Conservation (phyloP, 2,329 filamentous ascomycete genomes). For the Pseudogymnoascus sp. region DNA sequence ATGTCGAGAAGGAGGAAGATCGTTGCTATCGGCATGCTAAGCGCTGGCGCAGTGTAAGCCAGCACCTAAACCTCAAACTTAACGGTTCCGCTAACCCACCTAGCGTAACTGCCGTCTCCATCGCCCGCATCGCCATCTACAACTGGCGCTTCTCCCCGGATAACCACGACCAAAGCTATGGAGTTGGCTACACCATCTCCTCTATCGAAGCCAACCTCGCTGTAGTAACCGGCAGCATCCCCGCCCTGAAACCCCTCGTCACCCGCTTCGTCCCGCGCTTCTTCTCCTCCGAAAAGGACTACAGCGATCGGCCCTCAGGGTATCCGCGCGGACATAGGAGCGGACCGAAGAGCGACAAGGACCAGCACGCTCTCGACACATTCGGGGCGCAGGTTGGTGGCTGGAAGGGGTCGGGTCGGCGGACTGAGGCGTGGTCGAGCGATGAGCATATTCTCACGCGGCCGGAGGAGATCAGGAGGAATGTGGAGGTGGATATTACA, state of each 20-base stretch:
- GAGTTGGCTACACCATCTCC: constrained; percentile 18
- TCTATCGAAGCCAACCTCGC: constrained; percentile 18
- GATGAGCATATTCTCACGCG: constrained; percentile 8
- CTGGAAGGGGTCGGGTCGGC: neutral
- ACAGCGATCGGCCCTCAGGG: neutral
- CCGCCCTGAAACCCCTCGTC: constrained; percentile 13
- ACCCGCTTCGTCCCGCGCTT: constrained; percentile 10
- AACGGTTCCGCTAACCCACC: neutral
- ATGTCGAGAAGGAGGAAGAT: constrained; percentile 16
- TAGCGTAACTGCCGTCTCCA: constrained; percentile 18
- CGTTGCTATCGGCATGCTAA: constrained; percentile 10
- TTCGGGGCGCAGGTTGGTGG: neutral
- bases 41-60: constrained; percentile 13
- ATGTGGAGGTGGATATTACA: constrained; percentile 9
- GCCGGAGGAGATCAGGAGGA: constrained; percentile 8
- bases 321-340: neutral
- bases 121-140: constrained; percentile 14
- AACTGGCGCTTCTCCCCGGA: constrained; percentile 11
- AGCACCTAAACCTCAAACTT: neutral
- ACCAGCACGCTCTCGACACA: constrained; percentile 1
- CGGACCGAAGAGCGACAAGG: neutral
- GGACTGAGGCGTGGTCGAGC: neutral
- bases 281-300: neutral
- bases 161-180: constrained; percentile 13
- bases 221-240: constrained; percentile 16